Conservation (phyloP, 352 stramenopile genomes). For the Phytophthora sojae region DNA sequence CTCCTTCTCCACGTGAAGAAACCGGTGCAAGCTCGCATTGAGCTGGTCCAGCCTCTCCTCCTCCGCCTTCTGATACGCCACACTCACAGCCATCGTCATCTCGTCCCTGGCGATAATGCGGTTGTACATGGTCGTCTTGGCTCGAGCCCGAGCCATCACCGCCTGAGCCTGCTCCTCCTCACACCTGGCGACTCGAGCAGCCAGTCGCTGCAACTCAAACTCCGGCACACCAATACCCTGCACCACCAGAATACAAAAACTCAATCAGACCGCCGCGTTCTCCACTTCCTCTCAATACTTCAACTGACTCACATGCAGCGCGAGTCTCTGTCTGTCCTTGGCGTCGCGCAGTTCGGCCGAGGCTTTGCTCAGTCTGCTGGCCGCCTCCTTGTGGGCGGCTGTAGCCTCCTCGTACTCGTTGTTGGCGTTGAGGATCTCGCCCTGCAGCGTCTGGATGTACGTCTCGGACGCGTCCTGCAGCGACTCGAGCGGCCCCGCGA, state of each 20-base stretch:
- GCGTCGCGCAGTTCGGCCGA: slow-evolving; percentile 62
- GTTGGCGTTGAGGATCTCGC: slow-evolving; percentile 82
- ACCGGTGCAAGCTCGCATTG: slow-evolving; percentile 70
- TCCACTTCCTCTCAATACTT: not conserved
- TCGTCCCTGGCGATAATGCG: slow-evolving; percentile 85
- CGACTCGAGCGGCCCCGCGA: slow-evolving; percentile 78
- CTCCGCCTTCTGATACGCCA: slow-evolving; percentile 87
- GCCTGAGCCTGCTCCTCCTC: slow-evolving; percentile 71
- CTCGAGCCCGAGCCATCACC: slow-evolving; percentile 59
- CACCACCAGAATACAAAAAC: not conserved
- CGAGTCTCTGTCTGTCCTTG: slow-evolving; percentile 63
- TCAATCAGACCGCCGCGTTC: not conserved
- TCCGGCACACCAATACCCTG: slow-evolving; percentile 80
- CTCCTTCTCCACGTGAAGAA: slow-evolving; percentile 82
- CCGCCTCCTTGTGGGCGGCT: slow-evolving; percentile 49
- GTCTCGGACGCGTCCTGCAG: slow-evolving; percentile 77
- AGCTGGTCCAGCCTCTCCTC: slow-evolving; percentile 86
- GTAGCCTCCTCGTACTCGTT: slow-evolving; percentile 67
- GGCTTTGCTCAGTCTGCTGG: slow-evolving; percentile 41
- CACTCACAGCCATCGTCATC: slow-evolving; percentile 91
- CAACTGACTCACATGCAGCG: slow-evolving; percentile 60
- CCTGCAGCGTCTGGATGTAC: slow-evolving; percentile 83
- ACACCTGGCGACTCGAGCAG: slow-evolving; percentile 60
- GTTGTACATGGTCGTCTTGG: slow-evolving; percentile 85
- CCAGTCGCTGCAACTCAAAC: slow-evolving; percentile 85